Conservation (phyloP, 1,284 basidiomycete genomes). For the Naganishia liquefaciens region DNA sequence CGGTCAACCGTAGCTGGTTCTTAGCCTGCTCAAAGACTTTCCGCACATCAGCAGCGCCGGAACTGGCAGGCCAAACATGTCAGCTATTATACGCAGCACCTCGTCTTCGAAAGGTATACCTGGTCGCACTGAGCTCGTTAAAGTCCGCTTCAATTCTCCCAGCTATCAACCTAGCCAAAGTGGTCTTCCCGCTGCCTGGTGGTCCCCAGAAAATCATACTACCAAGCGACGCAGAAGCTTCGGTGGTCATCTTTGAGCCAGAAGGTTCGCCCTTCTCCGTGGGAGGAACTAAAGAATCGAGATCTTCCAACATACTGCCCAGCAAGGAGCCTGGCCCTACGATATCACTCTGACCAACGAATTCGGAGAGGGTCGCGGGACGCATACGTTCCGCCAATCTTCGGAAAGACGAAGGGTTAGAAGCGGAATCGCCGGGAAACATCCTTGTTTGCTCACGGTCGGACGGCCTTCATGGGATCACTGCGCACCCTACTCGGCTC, state of each 20-base stretch:
- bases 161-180: slow-evolving; percentile 71
- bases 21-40: slow-evolving; percentile 78
- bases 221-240: slow-evolving; percentile 39
- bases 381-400: slow-evolving; percentile 52
- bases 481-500: slow-evolving; percentile 39
- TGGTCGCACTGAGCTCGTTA: slow-evolving; percentile 74
- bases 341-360: slow-evolving; percentile 49
- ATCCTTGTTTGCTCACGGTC: slow-evolving; percentile 43
- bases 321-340: slow-evolving; percentile 50
- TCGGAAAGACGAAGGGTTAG: neutral
- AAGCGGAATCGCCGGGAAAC: no score
- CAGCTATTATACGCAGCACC: slow-evolving; percentile 37
- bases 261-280: neutral
- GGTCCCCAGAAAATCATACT: slow-evolving; percentile 54
- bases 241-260: neutral
- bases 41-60: slow-evolving; percentile 76
- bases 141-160: slow-evolving; percentile 64
- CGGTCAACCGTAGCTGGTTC: slow-evolving; percentile 66
- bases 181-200: slow-evolving; percentile 57
- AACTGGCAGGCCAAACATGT: slow-evolving; percentile 55
- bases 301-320: slow-evolving; percentile 44
- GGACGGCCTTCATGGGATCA: slow-evolving; percentile 49
- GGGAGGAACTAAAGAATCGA: neutral
- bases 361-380: slow-evolving; percentile 42
- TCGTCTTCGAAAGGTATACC: slow-evolving; percentile 40